phyloP scores from a whole-genome alignment of 2,329 filamentous ascomycete genomes.

The Chaetomium globosum region DNA sequence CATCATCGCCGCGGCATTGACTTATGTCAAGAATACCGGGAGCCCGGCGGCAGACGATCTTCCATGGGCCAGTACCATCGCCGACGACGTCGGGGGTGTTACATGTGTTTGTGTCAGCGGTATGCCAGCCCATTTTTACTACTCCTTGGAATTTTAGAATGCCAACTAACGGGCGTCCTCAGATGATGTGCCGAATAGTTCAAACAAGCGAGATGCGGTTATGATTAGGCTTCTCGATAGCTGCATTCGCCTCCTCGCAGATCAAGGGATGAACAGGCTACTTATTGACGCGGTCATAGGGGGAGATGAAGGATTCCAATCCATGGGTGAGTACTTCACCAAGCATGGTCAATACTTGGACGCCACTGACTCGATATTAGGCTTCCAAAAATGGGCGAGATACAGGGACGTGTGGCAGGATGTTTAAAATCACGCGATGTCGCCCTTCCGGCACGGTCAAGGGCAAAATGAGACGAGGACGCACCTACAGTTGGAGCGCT shows the following conservation, averaged over 20 bases:
- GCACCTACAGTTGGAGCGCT: background rate
- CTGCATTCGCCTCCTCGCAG: slow-evolving; percentile 52
- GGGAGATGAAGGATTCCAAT: slow-evolving; percentile 53
- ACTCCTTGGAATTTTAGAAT: slow-evolving; percentile 4
- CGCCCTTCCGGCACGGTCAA: background rate
- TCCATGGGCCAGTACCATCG: slow-evolving; percentile 58
- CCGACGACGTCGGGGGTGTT: slow-evolving; percentile 57
- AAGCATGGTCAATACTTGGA: background rate
- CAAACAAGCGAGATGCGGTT: slow-evolving; percentile 52
- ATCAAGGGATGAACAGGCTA: slow-evolving; percentile 56
- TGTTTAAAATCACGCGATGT: slow-evolving; percentile 33
- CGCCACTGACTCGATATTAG: slow-evolving; percentile 41
- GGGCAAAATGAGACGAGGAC: background rate
- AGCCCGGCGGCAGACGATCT: slow-evolving; percentile 54
- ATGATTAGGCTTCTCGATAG: slow-evolving; percentile 58
- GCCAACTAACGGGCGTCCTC: slow-evolving; percentile 19
- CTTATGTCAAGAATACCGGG: slow-evolving; percentile 53
- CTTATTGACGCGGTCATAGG: slow-evolving; percentile 60
- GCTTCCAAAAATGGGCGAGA: slow-evolving; percentile 61
- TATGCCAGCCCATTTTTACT: slow-evolving; percentile 42
- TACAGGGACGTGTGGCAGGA: slow-evolving; percentile 60
- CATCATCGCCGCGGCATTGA: slow-evolving; percentile 58
- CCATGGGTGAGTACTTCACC: slow-evolving; percentile 52
- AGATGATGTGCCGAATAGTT: slow-evolving; percentile 51
- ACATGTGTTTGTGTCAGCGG: slow-evolving; percentile 63